Base-by-base conservation (phyloP, 768 basidiomycete species). In the Boletales sp. region DNA sequence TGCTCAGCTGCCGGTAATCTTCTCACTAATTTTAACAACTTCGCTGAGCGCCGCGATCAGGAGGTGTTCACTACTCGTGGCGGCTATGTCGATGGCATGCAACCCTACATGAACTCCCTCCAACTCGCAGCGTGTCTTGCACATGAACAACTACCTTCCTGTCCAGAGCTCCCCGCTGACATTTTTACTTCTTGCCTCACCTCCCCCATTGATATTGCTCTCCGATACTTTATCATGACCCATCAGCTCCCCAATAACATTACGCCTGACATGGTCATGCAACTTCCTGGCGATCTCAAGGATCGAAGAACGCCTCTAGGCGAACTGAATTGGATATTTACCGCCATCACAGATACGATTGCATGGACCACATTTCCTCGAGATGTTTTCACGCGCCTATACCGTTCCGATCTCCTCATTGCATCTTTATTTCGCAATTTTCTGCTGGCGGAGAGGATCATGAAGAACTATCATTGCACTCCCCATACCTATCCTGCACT, bases 241-340 rank as follows among this genome's bases (percentile, higher is more conserved):
- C 90, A 94, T 54, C 86, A 87, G 47, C 80, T 93, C 11, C 89
- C 88, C 7, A 84, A 82, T 57, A 83, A 84, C 50, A 80, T 90
- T 61, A 86, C 84, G 9, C 77, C 86, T 27, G 93, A 97, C 61
- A 90, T 93, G 88, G 86, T 94, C 31, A 83, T 90, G 78, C 90
- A 94, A 65, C 81, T 99, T 12, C 97, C 97, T 0, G 97, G 97
- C 9, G 94, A 97, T 64, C 80, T 98, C 52, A 97, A 95, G 69
- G 97, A 99, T 63, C 81, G 97, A 17, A 82, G 94, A 21, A 98
- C 97, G 1, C 94, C 97, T 2, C 75, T 99, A 0, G 97, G 97
- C 44, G 97, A 99, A 70, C 80, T 99, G n/a, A 97, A 95, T 65
- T 99, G 97, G 97, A 98, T 98, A 55, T 98, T 98, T 71, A 98